Conservation (phyloP, 306 rosid genomes). For the Medicago truncatula region MtrunA17r5.0-ANR NC_053044.1:55066501-55067000, state of each 20-base stretch:
- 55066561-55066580: background rate
- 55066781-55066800: slow-evolving; percentile 7
- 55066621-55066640: slow-evolving; percentile 65
- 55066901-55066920: background rate
- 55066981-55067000: background rate
- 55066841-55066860: background rate
- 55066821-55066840: background rate
- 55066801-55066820: background rate
- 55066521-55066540: background rate
- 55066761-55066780: background rate
- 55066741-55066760: background rate
- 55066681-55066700: slow-evolving; percentile 61
- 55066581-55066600: background rate
- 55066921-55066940: slow-evolving; percentile 1
- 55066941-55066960: background rate
- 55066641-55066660: slow-evolving; percentile 75
- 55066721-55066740: slow-evolving; percentile 13
- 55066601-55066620: slow-evolving; percentile 10
- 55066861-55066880: background rate
- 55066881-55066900: background rate
- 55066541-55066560: slow-evolving; percentile 11
- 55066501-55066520: background rate
- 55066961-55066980: background rate
- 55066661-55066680: slow-evolving; percentile 85
- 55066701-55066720: slow-evolving; percentile 13